Evolutionary conservation across 345 rosid species (phyloP), one percentile per base, ranked within the genome.

Genomic region (Bruguiera gymnorhiza): DNA sequence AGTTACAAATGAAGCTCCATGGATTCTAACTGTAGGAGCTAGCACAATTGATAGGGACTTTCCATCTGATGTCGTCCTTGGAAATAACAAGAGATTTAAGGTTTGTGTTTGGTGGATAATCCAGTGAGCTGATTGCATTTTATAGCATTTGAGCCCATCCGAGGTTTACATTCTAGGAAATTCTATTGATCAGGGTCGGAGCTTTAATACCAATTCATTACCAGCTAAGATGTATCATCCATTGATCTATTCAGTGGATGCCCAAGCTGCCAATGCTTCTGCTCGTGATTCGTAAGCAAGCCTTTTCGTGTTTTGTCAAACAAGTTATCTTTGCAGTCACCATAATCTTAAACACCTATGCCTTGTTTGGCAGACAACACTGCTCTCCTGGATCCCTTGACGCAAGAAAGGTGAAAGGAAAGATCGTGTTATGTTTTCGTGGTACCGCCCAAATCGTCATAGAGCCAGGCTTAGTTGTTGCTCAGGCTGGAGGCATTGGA

Each of bases 11-110:
- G 61, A 32, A 31, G 73, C 74, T 9, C 78, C 78, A 0, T 75
- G 74, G 78, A 23, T 64, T 23, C 27, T 75, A 3, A 75, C 78
- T 0, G 78, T 75, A 59, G 78, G 30, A 3, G 74, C 67, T 21
- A 75, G 78, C 56, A 56, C 74, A 24, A 60, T 63, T 11, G 70
- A 70, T 34, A 43, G 78, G 2, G 60, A 75, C 0, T 75, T 75
- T 16, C 6, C 73, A 23, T 54, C 64, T 6, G 15, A 19, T 56
- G 69, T 50, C 21, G 9, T 23, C 52, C 78, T 74, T 48, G 78
- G 78, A 21, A 74, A 74, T 2, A 55, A 43, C 27, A 63, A 57
- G n/a, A 13, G 21, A 20, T 54, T 43, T 37, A 68, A 68, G 78
- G 78, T 74, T 27, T 1, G 39, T 2, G 30, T 62, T 13, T 64